A percentile compares a stretch with the other conserved stretches of the same genome.
Evolutionary conservation across 306 rosid species (phyloP).

Genomic region (Gynostemma pentaphyllum): DNA sequence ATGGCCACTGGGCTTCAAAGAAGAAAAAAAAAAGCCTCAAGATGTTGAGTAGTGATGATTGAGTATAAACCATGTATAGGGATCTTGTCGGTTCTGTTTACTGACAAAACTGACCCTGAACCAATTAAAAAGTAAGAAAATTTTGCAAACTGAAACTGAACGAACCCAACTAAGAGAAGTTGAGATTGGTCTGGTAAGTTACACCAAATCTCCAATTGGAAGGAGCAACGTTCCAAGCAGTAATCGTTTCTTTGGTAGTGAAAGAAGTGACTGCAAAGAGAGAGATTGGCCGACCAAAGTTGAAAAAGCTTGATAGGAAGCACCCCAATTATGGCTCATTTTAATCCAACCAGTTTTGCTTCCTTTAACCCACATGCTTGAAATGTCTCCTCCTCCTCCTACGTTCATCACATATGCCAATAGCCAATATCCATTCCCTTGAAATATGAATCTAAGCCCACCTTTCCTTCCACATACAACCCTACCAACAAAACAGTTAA

Average conservation of each 20-base stretch:
- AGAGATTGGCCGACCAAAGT: constrained; percentile 57
- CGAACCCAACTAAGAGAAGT: constrained; percentile 59
- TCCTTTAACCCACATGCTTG: constrained; percentile 69
- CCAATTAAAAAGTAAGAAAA: too few species aligned
- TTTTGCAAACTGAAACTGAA: too few species aligned
- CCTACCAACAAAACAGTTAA: too few species aligned
- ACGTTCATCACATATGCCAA: constrained; percentile 87
- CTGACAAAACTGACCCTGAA: too few species aligned
- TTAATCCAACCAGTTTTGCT: constrained; percentile 63
- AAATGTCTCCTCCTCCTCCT: constrained; percentile 79
- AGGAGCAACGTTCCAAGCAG: constrained; percentile 70
- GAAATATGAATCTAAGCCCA: constrained; percentile 59
- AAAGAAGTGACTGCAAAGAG: constrained; percentile 66
- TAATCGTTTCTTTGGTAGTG: constrained; percentile 48
- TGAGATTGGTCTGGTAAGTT: constrained; percentile 39
- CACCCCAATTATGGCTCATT: constrained; percentile 99
- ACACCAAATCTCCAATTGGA: constrained; percentile 52
- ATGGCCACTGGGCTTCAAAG: too few species aligned
- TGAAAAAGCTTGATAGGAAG: constrained; percentile 84
- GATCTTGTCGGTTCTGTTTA: too few species aligned
- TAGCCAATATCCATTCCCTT: constrained; percentile 86
- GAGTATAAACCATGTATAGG: too few species aligned
- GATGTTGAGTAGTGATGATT: too few species aligned
- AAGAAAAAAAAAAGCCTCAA: too few species aligned
- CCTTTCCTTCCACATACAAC: constrained; percentile 49